Evolutionary conservation across 139 green algal genomes (phyloP).

Genomic region (Choricystis sp.): DNA sequence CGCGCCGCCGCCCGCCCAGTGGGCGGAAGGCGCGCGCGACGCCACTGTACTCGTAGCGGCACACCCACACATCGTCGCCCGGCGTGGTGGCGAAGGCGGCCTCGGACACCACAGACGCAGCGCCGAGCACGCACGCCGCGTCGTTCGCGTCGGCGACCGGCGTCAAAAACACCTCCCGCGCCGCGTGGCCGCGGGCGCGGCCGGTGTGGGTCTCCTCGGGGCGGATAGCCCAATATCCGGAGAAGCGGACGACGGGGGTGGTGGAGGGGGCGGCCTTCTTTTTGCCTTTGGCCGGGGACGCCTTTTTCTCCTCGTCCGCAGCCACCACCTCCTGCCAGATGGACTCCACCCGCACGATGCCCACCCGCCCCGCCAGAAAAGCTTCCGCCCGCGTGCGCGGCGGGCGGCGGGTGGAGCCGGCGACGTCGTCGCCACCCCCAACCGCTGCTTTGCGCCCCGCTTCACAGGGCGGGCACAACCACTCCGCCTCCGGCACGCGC

Average conservation of each 20-base stretch:
- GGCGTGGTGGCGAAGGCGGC: slow-evolving; percentile 9
- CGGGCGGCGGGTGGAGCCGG: too few species aligned
- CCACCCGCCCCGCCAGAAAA: slow-evolving; percentile 29
- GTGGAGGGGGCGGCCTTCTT: too few species aligned
- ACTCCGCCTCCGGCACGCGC: slow-evolving; percentile 55
- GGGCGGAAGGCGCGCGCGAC: too few species aligned
- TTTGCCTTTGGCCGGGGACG: background rate
- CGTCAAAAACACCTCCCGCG: slow-evolving; percentile 67
- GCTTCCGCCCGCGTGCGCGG: too few species aligned
- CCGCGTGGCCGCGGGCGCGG: slow-evolving; percentile 43
- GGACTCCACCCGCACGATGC: slow-evolving; percentile 23
- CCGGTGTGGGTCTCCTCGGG: slow-evolving; percentile 78
- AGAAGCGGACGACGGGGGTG: background rate
- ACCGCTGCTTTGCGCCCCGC: too few species aligned
- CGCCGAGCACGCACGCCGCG: slow-evolving; percentile 17
- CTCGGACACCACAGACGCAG: slow-evolving; percentile 18
- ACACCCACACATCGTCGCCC: slow-evolving; percentile 71
- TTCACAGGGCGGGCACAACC: too few species aligned
- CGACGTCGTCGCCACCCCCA: too few species aligned
- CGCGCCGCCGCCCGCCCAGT: too few species aligned
- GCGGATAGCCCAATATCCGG: slow-evolving; percentile 40
- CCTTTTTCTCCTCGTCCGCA: background rate
- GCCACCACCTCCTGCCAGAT: slow-evolving; percentile 18
- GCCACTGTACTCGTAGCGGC: slow-evolving; percentile 49
- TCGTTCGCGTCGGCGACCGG: slow-evolving; percentile 23